A percentile compares a stretch with the other conserved stretches of the same genome.
These are phyloP conservation scores for Pilasporangium apinafurcum DNA, from an alignment of 352 stramenopile species.

Conservation along the genomic window DNA sequence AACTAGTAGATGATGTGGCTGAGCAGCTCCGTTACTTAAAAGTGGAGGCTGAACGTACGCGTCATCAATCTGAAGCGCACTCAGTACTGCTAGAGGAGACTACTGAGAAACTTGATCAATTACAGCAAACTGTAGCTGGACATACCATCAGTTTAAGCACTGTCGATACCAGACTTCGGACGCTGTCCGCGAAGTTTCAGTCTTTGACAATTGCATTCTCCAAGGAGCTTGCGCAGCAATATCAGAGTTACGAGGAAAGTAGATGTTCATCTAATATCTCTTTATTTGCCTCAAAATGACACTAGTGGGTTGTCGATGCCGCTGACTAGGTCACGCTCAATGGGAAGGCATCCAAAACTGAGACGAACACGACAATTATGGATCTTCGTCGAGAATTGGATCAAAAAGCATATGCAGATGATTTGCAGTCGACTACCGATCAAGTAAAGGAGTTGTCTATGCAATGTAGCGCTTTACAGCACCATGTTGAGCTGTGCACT, in stretches of 20 bases:
- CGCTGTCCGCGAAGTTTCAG: slow-evolving; percentile 31
- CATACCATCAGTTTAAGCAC: slow-evolving; percentile 11
- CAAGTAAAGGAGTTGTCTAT: slow-evolving; percentile 3
- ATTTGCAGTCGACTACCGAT: slow-evolving; percentile 4
- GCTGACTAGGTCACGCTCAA: slow-evolving; percentile 8
- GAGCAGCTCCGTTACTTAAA: no score
- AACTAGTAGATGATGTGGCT: no score
- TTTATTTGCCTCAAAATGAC: not conserved
- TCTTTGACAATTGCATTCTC: slow-evolving; percentile 11
- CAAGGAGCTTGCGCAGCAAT: slow-evolving; percentile 19
- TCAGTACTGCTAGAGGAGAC: not conserved
- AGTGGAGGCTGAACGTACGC: no score
- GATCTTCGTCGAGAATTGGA: slow-evolving; percentile 2
- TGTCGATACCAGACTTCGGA: slow-evolving; percentile 16
- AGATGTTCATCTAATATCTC: not conserved
- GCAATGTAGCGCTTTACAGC: slow-evolving; percentile 20
- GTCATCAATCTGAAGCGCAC: slow-evolving; percentile 3
- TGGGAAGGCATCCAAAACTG: slow-evolving; percentile 11
- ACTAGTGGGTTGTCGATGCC: not conserved
- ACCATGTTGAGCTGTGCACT: slow-evolving; percentile 43
- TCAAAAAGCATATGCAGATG: slow-evolving; percentile 3
- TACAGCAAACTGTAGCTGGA: slow-evolving; percentile 9
- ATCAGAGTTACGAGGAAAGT: slow-evolving; percentile 20
- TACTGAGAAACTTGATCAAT: slow-evolving; percentile 4
- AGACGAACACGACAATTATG: slow-evolving; percentile 9